phyloP scores from a whole-genome alignment of 2,329 filamentous ascomycete species.

The Didymella pomorum region DNA sequence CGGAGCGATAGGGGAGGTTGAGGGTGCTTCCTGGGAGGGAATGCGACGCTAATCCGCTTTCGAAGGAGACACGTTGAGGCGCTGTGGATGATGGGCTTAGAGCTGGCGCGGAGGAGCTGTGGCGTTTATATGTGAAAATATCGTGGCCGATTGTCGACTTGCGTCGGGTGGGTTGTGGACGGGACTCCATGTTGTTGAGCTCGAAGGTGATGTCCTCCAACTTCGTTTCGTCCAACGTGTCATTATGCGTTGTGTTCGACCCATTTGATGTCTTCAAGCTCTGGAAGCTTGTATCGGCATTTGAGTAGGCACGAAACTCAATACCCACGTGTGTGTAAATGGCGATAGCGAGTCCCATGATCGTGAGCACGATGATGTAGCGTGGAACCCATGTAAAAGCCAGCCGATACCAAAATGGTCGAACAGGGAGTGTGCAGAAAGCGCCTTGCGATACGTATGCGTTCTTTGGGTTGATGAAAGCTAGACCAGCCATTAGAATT shows the following conservation, averaged over 20 bases:
- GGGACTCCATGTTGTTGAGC: constrained; percentile 3
- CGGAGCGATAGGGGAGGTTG: not conserved
- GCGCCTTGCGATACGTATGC: constrained; percentile 70
- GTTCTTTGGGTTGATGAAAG: constrained; percentile 64
- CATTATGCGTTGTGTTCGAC: constrained; percentile 8
- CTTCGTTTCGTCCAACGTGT: constrained; percentile 2
- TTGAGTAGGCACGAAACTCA: constrained; percentile 49
- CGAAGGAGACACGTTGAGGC: constrained; percentile 2
- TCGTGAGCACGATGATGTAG: constrained; percentile 71
- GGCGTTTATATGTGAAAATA: constrained; percentile 18
- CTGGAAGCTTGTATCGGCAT: constrained; percentile 23
- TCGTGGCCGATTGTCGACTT: constrained; percentile 27
- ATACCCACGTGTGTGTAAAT: constrained; percentile 73
- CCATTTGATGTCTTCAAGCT: constrained; percentile 24
- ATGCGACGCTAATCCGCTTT: not conserved
- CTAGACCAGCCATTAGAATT: constrained; percentile 66
- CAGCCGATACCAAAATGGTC: constrained; percentile 73
- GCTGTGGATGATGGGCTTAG: constrained; percentile 2
- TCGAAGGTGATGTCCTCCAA: constrained; percentile 19
- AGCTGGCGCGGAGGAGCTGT: constrained; percentile 6
- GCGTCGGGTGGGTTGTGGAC: constrained; percentile 11
- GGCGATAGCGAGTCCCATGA: constrained; percentile 70
- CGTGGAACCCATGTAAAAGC: constrained; percentile 77
- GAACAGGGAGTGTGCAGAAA: constrained; percentile 73
- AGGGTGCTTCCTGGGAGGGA: constrained; percentile 13